Conservation (phyloP, 176 grass and related monocot genomes). For the Calamus simplicifolius region DNA sequence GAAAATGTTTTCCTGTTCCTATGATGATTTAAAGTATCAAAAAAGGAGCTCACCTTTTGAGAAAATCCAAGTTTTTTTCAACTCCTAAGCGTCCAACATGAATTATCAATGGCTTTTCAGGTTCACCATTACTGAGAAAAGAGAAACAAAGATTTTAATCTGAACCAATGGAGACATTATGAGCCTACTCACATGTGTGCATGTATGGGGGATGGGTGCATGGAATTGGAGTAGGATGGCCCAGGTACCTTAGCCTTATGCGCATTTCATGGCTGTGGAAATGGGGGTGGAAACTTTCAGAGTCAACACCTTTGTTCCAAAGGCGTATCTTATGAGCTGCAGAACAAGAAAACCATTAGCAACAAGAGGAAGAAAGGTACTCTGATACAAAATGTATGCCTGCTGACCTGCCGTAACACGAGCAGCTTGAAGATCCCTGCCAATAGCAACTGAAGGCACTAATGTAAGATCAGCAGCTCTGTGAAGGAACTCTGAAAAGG, state of each 20-base stretch:
- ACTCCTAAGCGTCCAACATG: conserved; percentile 92
- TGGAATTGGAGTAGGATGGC: too few species aligned
- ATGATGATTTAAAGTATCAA: not conserved
- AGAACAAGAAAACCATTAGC: conserved; percentile 24
- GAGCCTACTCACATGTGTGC: not conserved
- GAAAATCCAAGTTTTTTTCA: conserved; percentile 97
- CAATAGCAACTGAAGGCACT: conserved; percentile 81
- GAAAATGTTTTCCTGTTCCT: too few species aligned
- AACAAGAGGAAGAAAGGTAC: not conserved
- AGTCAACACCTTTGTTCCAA: conserved; percentile 99
- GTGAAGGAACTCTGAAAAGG: conserved; percentile 78
- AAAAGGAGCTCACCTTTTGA: conserved; percentile 54
- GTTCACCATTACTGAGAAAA: conserved; percentile 68
- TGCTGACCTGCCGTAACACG: conserved; percentile 73
- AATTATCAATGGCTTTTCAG: conserved; percentile 84
- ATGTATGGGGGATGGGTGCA: not conserved
- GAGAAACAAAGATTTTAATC: conserved; percentile 13
- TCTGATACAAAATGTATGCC: conserved; percentile 14
- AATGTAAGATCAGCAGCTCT: conserved; percentile 85
- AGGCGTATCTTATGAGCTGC: conserved; percentile 78
- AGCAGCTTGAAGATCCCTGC: conserved; percentile 76
- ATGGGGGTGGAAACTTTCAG: conserved; percentile 83
- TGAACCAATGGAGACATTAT: too few species aligned
- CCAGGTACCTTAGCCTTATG: conserved; percentile 54
- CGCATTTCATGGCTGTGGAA: conserved; percentile 74